Conservation (phyloP, 257 asterid species). For the Solanum pimpinellifolium region DNA sequence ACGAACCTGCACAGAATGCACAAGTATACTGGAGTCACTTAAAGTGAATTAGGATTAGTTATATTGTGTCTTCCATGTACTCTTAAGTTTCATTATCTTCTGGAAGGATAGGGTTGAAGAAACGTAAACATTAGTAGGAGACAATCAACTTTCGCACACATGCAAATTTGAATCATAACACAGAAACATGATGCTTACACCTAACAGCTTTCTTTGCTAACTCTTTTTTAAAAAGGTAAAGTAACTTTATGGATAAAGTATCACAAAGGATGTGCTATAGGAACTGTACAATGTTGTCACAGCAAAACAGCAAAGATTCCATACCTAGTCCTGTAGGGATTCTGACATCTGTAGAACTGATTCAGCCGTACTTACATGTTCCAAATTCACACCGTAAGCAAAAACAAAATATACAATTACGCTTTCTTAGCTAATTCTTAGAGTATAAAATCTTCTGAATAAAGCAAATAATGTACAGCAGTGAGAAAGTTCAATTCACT, state of each 20-base stretch:
- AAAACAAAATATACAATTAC: neutral
- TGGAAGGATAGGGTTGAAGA: neutral
- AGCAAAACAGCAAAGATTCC: neutral
- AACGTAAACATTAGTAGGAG: neutral
- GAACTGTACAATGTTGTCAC: neutral
- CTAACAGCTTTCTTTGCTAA: neutral
- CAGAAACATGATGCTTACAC: neutral
- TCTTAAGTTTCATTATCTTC: neutral
- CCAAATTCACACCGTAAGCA: neutral
- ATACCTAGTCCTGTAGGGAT: neutral
- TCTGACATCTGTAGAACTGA: neutral
- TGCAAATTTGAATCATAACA: neutral
- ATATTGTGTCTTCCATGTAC: neutral
- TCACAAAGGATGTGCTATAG: neutral
- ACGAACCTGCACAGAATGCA: conserved; percentile 52
- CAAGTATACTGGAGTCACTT: neutral
- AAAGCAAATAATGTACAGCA: neutral
- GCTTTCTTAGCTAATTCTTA: neutral
- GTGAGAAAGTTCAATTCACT: neutral
- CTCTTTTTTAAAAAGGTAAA: neutral
- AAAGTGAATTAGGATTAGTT: neutral
- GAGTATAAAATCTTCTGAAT: neutral
- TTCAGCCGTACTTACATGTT: neutral
- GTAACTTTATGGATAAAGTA: neutral
- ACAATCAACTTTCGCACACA: neutral